Percentiles rank a stretch among this genome's conserved stretches.
These are phyloP conservation scores for Talaromyces adpressus DNA, from an alignment of 495 filamentous ascomycete species.

Conservation along the genomic window DNA sequence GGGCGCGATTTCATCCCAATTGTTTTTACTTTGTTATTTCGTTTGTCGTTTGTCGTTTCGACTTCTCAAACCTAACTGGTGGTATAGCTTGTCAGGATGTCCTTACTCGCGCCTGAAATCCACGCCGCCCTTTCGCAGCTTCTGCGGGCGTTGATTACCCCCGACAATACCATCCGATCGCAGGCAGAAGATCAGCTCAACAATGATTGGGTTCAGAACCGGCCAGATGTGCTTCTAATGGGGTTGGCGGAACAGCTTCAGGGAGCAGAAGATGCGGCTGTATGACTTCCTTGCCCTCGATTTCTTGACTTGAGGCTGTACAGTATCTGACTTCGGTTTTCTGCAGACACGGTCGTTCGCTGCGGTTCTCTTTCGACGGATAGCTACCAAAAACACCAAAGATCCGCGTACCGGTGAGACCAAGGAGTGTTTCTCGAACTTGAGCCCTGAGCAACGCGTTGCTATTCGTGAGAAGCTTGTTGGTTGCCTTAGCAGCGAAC, in stretches of 20 bases:
- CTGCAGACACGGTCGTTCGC: constrained; percentile 79
- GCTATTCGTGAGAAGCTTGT: constrained; percentile 79
- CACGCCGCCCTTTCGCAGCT: constrained; percentile 78
- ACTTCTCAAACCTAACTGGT: background rate
- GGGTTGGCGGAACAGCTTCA: constrained; percentile 89
- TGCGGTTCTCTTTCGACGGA: constrained; percentile 89
- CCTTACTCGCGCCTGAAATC: constrained; percentile 72
- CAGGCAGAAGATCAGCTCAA: constrained; percentile 86
- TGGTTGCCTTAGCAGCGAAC: constrained; percentile 64
- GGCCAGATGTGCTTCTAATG: constrained; percentile 84
- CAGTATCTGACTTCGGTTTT: background rate
- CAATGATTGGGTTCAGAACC: constrained; percentile 74
- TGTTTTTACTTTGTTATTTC: background rate
- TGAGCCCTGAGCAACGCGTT: constrained; percentile 60
- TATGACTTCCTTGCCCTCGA: constrained; percentile 33
- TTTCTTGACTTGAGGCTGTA: background rate
- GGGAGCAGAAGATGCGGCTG: constrained; percentile 57
- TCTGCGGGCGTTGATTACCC: constrained; percentile 76
- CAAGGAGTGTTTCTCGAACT: constrained; percentile 74
- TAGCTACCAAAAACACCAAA: constrained; percentile 81
- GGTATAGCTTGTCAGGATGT: constrained; percentile 53
- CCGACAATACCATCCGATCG: constrained; percentile 78
- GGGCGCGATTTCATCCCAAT: background rate
- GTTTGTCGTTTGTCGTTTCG: background rate
- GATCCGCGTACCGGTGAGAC: constrained; percentile 58